phyloP scores from a whole-genome alignment of 805 yeast genomes.

The Zygosaccharomyces kombuchaensis region DNA sequence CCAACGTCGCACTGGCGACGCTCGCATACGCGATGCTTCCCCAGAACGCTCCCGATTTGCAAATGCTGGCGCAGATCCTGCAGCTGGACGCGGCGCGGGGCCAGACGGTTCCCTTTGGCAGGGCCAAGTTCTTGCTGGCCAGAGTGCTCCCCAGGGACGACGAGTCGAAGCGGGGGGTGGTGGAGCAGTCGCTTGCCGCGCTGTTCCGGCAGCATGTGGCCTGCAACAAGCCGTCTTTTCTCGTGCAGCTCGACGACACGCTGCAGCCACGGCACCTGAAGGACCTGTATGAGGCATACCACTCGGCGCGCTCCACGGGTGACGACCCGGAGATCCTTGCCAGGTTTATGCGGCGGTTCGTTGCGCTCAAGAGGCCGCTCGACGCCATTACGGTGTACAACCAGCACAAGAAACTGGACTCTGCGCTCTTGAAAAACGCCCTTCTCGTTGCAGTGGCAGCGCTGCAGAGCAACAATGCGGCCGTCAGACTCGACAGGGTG shows the following conservation, averaged over 20 bases:
- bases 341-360: slow-evolving; percentile 25
- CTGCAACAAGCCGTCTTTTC: slow-evolving; percentile 11
- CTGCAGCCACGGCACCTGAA: slow-evolving; percentile 13
- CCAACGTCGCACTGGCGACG: slow-evolving; percentile 22
- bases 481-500: slow-evolving; percentile 19
- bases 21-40: slow-evolving; percentile 28
- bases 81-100: slow-evolving; percentile 16
- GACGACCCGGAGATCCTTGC: slow-evolving; percentile 17
- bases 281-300: slow-evolving; percentile 13
- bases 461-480: slow-evolving; percentile 12
- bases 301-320: slow-evolving; percentile 1
- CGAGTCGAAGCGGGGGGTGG: background rate
- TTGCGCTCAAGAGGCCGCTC: slow-evolving; percentile 17
- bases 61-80: slow-evolving; percentile 24
- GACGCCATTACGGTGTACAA: slow-evolving; percentile 21
- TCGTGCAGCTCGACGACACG: slow-evolving; percentile 12
- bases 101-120: slow-evolving; percentile 14
- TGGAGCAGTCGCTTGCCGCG: slow-evolving; percentile 4
- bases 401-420: slow-evolving; percentile 19
- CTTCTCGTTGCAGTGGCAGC: slow-evolving; percentile 26
- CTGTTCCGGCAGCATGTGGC: slow-evolving; percentile 13
- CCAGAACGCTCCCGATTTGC: slow-evolving; percentile 18
- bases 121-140: slow-evolving; percentile 7
- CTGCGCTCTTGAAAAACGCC: slow-evolving; percentile 15
- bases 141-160: background rate